Evolutionary conservation across 495 filamentous ascomycete species (phyloP), one percentile per base, ranked within the genome.

Genomic region (Hyphodiscus hymeniophilus): DNA sequence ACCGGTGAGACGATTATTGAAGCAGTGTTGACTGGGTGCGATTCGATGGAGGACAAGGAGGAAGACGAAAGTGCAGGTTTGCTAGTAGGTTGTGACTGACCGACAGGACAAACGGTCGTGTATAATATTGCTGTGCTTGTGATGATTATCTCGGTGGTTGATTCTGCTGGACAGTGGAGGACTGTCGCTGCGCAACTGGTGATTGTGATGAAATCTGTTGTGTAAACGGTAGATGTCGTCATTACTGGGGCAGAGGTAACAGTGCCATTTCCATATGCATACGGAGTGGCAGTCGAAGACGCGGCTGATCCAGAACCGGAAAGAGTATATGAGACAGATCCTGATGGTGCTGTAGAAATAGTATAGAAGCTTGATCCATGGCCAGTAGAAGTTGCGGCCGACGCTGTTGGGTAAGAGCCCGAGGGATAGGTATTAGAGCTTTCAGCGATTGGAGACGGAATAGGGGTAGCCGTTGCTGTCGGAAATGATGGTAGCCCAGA

Each of bases 141-240:
- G 0, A 60, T 57, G 3, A 51, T 38, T 2, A 59, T 42, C 43
- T 59, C 51, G 3, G 32, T 50, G 23, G 59, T 48, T 22, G 48
- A 48, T 20, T 50, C 50, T 5, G 58, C 56, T 16, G 60, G 60
- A 34, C 60, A 60, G 45, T 63, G 51, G 17, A 60, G 44, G 7
- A 58, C 60, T 17, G 47, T 45, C 2, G 55, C 41, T 8, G 49
- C 53, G 40, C 60, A 63, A 42, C 44, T 43, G 6, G 58, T 60
- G 39, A 60, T 51, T 0, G 56, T 59, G 34, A 54, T 33, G 20
- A 30, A 28, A 18, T 30, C 16, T 11, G 51, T 54, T 16, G 45
- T 17, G n/a, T 40, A 49, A 17, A 45, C 23, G 7, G 51, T 54
- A 4, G 51, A 48, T 7, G 45, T 48, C 12, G 32, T 49, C n/a